Conservation (phyloP, 1,139 yeast genomes). For the Pichia inconspicua region DNA sequence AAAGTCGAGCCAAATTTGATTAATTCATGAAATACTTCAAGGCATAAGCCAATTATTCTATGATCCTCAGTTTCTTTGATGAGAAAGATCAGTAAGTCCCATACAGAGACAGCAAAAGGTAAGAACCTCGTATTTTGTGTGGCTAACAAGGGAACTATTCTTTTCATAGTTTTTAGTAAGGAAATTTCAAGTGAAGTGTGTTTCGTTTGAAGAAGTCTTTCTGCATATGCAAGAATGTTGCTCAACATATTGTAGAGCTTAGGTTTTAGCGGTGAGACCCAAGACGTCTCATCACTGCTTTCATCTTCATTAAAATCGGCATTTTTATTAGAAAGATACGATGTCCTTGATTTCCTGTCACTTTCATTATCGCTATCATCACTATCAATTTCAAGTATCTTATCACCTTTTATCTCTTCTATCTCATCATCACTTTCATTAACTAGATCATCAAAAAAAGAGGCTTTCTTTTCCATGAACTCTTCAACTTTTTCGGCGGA, state of each 20-base stretch:
- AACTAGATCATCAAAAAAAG: constrained; percentile 26
- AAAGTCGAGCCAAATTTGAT: constrained; percentile 43
- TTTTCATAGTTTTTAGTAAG: constrained; percentile 44
- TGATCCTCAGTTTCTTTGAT: constrained; percentile 32
- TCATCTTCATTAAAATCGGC: constrained; percentile 34
- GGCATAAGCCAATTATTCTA: constrained; percentile 30
- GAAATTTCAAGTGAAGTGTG: constrained; percentile 50
- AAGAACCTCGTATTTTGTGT: constrained; percentile 50
- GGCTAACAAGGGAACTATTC: constrained; percentile 54
- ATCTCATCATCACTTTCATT: constrained; percentile 19
- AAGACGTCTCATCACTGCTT: constrained; percentile 24
- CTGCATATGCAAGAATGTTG: constrained; percentile 61
- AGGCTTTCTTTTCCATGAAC: constrained; percentile 32
- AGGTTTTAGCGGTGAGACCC: constrained; percentile 62
- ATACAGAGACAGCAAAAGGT: constrained; percentile 61
- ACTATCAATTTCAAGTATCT: constrained; percentile 28
- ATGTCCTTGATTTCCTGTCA: constrained; percentile 29
- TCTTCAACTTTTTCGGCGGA: constrained; percentile 34
- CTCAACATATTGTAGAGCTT: constrained; percentile 50
- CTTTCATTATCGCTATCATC: constrained; percentile 38
- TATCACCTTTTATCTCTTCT: constrained; percentile 18
- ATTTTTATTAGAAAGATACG: constrained; percentile 30
- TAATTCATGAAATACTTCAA: constrained; percentile 31
- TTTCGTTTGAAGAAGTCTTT: constrained; percentile 61
- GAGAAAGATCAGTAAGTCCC: constrained; percentile 50